Evolutionary conservation across 208 protist species (phyloP).

Genomic region (Jaenimonas drosophilae): DNA sequence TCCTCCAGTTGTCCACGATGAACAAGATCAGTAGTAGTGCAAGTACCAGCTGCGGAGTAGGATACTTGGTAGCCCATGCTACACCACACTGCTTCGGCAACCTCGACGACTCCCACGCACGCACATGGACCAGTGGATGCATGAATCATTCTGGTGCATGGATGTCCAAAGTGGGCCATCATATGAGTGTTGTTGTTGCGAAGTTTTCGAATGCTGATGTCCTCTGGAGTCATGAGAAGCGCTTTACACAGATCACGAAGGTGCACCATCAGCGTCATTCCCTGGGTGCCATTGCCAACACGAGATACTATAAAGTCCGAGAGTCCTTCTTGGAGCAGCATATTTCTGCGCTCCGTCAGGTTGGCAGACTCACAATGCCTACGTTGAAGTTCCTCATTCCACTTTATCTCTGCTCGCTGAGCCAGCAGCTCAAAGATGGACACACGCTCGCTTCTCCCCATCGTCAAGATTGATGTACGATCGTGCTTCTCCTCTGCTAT

Average conservation of each 20-base stretch:
- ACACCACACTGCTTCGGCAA: slow-evolving; percentile 50
- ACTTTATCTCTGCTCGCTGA: slow-evolving; percentile 16
- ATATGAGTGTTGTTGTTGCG: slow-evolving; percentile 66
- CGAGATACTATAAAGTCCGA: slow-evolving; percentile 4
- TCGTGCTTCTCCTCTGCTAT: slow-evolving; percentile 35
- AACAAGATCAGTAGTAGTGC: slow-evolving; percentile 9
- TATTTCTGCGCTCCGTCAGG: not conserved
- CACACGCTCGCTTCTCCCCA: slow-evolving; percentile 10
- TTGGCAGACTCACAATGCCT: slow-evolving; percentile 17
- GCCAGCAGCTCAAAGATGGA: slow-evolving; percentile 1
- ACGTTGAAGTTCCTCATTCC: slow-evolving; percentile 31
- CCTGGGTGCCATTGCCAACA: slow-evolving; percentile 12
- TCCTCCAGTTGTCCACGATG: slow-evolving; percentile 5
- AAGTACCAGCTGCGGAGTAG: slow-evolving; percentile 35
- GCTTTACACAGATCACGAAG: slow-evolving; percentile 29
- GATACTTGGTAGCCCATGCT: slow-evolving; percentile 55
- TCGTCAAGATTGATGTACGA: slow-evolving; percentile 10
- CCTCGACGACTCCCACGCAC: slow-evolving; percentile 11
- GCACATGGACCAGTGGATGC: slow-evolving; percentile 1
- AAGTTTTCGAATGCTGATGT: slow-evolving; percentile 60
- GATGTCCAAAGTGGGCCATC: slow-evolving; percentile 57
- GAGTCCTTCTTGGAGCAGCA: slow-evolving; percentile 4
- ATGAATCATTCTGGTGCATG: slow-evolving; percentile 11
- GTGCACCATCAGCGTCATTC: slow-evolving; percentile 8
- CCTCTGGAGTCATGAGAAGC: slow-evolving; percentile 56